Evolutionary conservation across 129 eudicot species (phyloP).

Genomic region (Centella asiatica): DNA sequence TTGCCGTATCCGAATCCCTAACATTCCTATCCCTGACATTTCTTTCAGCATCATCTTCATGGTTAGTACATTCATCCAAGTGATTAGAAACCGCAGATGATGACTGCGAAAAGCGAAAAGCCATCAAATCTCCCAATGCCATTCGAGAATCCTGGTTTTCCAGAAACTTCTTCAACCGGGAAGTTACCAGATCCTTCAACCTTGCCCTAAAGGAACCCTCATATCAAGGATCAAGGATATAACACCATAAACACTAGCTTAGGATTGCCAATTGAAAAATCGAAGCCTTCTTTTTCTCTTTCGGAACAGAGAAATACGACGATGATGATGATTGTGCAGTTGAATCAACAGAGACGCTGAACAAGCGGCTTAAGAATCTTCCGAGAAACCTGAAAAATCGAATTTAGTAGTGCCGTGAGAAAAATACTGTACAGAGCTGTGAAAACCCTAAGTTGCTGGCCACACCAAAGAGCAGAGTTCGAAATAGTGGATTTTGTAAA

Average conservation of each 20-base stretch:
- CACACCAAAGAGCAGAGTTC: constrained; percentile 14
- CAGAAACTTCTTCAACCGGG: background rate
- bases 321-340: background rate
- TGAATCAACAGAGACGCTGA: constrained; percentile 64
- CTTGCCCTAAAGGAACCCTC: constrained; percentile 39
- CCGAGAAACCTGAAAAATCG: too few species aligned
- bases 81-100: constrained; percentile 41
- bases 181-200: constrained; percentile 2
- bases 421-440: too few species aligned
- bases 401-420: too few species aligned
- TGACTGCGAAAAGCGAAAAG: constrained; percentile 75
- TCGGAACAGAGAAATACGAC: constrained; percentile 3
- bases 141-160: constrained; percentile 30
- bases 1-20: constrained; percentile 47
- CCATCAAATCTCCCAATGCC: constrained; percentile 99
- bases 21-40: constrained; percentile 31
- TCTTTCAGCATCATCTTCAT: constrained; percentile 16
- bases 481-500: constrained; percentile 26
- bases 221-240: constrained; percentile 10
- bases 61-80: constrained; percentile 34
- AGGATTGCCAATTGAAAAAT: constrained; percentile 15
- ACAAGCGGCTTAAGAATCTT: too few species aligned
- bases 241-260: background rate
- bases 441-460: too few species aligned
- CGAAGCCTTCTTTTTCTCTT: background rate